Percentiles rank a stretch among this genome's conserved stretches.
Evolutionary conservation across 495 filamentous ascomycete genomes (phyloP).

Genomic region (Venustampulla echinocandica): DNA sequence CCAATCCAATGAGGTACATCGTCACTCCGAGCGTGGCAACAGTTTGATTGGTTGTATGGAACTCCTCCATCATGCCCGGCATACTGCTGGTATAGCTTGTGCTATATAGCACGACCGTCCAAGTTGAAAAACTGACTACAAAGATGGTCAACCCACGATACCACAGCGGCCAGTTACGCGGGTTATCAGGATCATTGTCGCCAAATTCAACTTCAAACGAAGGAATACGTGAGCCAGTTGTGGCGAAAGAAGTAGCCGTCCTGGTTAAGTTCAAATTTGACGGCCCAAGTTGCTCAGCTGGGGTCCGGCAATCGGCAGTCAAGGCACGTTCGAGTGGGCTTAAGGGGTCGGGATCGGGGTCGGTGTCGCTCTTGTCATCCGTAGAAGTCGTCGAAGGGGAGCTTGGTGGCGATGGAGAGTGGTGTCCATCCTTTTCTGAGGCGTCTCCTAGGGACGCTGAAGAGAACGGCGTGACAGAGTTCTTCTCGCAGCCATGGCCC

Average conservation of each 20-base stretch:
- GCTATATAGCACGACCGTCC: slow-evolving; percentile 73
- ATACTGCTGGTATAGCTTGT: slow-evolving; percentile 72
- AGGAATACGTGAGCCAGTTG: slow-evolving; percentile 50
- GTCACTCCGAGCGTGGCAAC: slow-evolving; percentile 69
- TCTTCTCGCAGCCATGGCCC: too few relatives aligned
- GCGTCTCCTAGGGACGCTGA: too few relatives aligned
- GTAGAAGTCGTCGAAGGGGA: slow-evolving; percentile 14
- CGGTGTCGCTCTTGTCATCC: too few relatives aligned
- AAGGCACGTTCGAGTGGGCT: slow-evolving; percentile 30
- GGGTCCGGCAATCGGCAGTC: slow-evolving; percentile 24
- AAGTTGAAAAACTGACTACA: slow-evolving; percentile 62
- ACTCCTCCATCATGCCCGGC: slow-evolving; percentile 58
- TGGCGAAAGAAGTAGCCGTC: slow-evolving; percentile 43
- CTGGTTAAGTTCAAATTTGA: slow-evolving; percentile 15
- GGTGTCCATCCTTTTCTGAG: slow-evolving; percentile 10
- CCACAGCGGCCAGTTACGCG: slow-evolving; percentile 63
- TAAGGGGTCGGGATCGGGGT: slow-evolving; percentile 26
- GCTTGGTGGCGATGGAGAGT: slow-evolving; percentile 3
- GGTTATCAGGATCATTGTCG: slow-evolving; percentile 58
- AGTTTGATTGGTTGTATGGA: slow-evolving; percentile 43
- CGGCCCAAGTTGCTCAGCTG: slow-evolving; percentile 16
- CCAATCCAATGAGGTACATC: slow-evolving; percentile 68
- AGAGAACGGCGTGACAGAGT: too few relatives aligned
- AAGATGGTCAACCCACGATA: slow-evolving; percentile 57
- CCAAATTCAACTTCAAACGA: slow-evolving; percentile 72